Conservation (phyloP, 2,329 filamentous ascomycete genomes). For the Monosporascus cannonballus region DNA sequence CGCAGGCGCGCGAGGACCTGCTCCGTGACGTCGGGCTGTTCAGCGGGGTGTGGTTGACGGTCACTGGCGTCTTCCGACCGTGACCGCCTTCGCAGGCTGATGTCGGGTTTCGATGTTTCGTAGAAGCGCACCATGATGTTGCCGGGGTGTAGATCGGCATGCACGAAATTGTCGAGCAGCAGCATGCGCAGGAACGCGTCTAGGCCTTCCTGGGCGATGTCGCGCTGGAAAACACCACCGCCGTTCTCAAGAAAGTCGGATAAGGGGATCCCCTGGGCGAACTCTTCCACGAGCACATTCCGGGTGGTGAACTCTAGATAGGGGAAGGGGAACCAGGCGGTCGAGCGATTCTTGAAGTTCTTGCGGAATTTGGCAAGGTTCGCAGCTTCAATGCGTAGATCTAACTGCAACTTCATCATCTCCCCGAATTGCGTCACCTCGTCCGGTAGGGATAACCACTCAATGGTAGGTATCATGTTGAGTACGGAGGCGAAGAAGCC, state of each 20-base stretch:
- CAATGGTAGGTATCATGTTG: slow-evolving; percentile 85
- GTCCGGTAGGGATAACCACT: slow-evolving; percentile 94
- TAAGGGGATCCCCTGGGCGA: slow-evolving; percentile 87
- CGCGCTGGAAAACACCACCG: slow-evolving; percentile 85
- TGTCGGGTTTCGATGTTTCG: slow-evolving; percentile 65
- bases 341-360: slow-evolving; percentile 83
- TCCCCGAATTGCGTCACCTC: slow-evolving; percentile 91
- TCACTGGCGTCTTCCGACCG: neutral
- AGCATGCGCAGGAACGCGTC: slow-evolving; percentile 97
- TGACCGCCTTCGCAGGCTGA: slow-evolving; percentile 42
- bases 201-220: slow-evolving; percentile 90
- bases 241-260: slow-evolving; percentile 87
- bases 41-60: slow-evolving; percentile 16
- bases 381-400: slow-evolving; percentile 88
- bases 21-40: slow-evolving; percentile 69
- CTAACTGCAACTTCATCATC: slow-evolving; percentile 98
- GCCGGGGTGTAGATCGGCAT: slow-evolving; percentile 91
- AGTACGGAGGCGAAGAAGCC: slow-evolving; percentile 78
- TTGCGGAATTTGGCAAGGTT: slow-evolving; percentile 84
- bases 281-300: slow-evolving; percentile 90
- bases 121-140: slow-evolving; percentile 99
- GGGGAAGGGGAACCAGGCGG: slow-evolving; percentile 94
- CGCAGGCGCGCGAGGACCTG: slow-evolving; percentile 74
- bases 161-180: slow-evolving; percentile 93
- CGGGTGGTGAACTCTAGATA: slow-evolving; percentile 90